Conservation (phyloP, 345 rosid species). For the Moricandia moricandioides region DNA sequence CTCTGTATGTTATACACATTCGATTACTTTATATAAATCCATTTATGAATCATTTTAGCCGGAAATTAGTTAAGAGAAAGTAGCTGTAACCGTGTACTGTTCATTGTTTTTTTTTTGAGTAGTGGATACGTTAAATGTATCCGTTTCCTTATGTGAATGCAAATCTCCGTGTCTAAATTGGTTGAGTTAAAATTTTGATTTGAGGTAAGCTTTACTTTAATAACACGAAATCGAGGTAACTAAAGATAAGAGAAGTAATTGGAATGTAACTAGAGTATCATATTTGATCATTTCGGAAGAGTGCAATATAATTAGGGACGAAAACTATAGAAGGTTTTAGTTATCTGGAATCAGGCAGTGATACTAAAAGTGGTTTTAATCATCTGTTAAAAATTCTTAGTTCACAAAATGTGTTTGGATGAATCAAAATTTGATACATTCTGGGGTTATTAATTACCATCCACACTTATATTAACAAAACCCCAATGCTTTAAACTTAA, state of each 20-base stretch:
- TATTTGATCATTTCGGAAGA: background rate
- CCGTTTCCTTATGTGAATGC: background rate
- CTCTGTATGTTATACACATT: background rate
- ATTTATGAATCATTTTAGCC: background rate
- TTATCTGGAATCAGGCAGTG: background rate
- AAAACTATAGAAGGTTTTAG: background rate
- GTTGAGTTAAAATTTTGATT: background rate
- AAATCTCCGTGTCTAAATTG: background rate
- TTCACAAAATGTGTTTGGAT: background rate
- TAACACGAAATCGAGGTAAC: background rate
- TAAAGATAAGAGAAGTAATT: background rate
- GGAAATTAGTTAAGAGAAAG: background rate
- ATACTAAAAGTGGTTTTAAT: background rate
- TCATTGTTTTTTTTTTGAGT: background rate
- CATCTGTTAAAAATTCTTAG: background rate
- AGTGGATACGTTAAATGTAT: background rate
- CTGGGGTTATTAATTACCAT: background rate
- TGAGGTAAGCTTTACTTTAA: background rate
- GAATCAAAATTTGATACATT: background rate
- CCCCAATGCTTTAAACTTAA: background rate
- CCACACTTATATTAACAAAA: background rate
- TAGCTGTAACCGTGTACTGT: background rate
- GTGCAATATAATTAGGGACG: background rate
- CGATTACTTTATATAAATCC: background rate
- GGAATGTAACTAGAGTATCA: background rate